Conservation (phyloP, 2,329 filamentous ascomycete species). For the Triangularia verruculosa region DNA sequence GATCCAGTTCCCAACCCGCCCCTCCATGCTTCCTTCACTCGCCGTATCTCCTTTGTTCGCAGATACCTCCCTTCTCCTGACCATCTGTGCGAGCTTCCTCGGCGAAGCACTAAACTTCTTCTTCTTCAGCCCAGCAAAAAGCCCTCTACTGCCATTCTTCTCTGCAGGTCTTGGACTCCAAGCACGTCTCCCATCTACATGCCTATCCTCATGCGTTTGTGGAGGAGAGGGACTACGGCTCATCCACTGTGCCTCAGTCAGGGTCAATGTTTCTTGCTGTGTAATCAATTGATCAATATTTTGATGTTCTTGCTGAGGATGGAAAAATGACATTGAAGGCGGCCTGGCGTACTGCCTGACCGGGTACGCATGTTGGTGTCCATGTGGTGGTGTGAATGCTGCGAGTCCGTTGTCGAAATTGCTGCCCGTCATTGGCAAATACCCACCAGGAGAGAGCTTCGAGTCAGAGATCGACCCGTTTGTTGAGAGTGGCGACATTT, state of each 20-base stretch:
- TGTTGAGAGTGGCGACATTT: conserved; percentile 22
- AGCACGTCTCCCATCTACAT: not conserved
- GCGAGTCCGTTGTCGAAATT: conserved; percentile 21
- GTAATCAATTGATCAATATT: conserved; percentile 5
- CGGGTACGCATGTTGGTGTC: not conserved
- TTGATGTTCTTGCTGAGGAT: conserved; percentile 2
- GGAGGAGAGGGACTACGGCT: conserved; percentile 24
- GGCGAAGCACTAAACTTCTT: conserved; percentile 18
- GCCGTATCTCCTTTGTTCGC: not conserved
- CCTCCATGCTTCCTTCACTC: not conserved
- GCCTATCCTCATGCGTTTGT: not conserved
- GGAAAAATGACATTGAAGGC: not conserved
- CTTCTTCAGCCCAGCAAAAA: conserved; percentile 18
- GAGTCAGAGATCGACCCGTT: conserved; percentile 8
- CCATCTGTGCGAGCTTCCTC: conserved; percentile 7
- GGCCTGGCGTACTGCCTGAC: not conserved
- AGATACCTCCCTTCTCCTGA: conserved; percentile 1
- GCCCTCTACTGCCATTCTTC: not conserved
- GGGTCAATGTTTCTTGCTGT: not conserved
- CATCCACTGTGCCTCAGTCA: conserved; percentile 24
- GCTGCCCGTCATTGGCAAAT: conserved; percentile 23
- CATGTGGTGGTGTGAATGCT: conserved; percentile 12
- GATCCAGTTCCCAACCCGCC: conserved; percentile 3
- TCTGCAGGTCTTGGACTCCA: not conserved
- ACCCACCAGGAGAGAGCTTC: conserved; percentile 17